phyloP scores from a whole-genome alignment of 1,139 yeast genomes.

The Debaryomyces subglobosus region DNA sequence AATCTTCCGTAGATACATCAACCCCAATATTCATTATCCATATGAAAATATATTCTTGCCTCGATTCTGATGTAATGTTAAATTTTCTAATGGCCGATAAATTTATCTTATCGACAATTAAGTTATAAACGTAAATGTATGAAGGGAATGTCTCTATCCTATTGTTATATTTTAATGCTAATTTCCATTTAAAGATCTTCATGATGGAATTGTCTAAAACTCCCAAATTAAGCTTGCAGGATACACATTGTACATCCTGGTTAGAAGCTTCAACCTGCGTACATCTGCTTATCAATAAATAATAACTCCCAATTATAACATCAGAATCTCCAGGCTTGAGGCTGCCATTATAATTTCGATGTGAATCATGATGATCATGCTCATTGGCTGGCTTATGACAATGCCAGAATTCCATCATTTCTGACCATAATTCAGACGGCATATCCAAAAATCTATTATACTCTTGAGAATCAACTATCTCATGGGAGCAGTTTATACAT shows the following conservation, averaged over 20 bases:
- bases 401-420: constrained; percentile 97
- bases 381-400: constrained; percentile 79
- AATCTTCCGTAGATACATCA: constrained; percentile 25
- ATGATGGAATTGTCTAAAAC: constrained; percentile 22
- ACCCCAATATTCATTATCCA: constrained; percentile 65
- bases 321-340: constrained; percentile 49
- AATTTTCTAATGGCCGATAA: constrained; percentile 50
- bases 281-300: constrained; percentile 45
- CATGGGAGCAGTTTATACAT: constrained; percentile 35
- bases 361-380: constrained; percentile 12
- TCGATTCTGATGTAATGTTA: constrained; percentile 65
- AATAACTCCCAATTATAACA: constrained; percentile 61
- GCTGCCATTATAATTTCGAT: constrained; percentile 34
- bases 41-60: constrained; percentile 61
- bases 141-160: constrained; percentile 31
- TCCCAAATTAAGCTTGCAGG: constrained; percentile 39
- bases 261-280: constrained; percentile 7
- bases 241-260: constrained; percentile 24
- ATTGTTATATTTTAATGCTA: constrained; percentile 32
- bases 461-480: constrained; percentile 31
- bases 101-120: constrained; percentile 48
- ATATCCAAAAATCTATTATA: constrained; percentile 53
- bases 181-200: constrained; percentile 65
- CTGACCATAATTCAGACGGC: constrained; percentile 95
- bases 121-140: constrained; percentile 38